phyloP scores from a whole-genome alignment of 768 basidiomycete genomes.

The Hygrocybe punicea region DNA sequence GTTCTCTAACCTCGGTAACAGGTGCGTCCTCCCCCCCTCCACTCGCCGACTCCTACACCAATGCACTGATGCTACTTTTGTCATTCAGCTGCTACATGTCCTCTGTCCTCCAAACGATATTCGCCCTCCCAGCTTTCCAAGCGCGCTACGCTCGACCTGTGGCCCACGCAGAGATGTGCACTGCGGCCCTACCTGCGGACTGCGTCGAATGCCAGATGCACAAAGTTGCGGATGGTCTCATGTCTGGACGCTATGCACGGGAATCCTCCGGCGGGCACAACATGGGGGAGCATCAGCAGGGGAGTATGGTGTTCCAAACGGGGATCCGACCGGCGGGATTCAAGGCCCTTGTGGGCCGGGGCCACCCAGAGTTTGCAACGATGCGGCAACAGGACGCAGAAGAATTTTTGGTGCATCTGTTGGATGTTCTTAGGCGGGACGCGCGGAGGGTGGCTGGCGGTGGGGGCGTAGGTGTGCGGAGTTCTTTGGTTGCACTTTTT shows the following conservation, averaged over 20 bases:
- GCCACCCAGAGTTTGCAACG: constrained; percentile 90
- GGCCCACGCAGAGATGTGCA: constrained; percentile 45
- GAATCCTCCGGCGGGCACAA: constrained; percentile 19
- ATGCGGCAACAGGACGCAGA: constrained; percentile 98
- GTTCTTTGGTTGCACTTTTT: neutral
- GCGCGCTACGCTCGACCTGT: constrained; percentile 66
- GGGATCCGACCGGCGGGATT: constrained; percentile 81
- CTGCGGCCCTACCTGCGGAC: constrained; percentile 65
- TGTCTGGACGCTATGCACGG: constrained; percentile 88
- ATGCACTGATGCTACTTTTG: neutral
- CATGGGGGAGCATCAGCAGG: constrained; percentile 21
- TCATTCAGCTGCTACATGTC: constrained; percentile 89
- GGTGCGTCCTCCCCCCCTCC: constrained; percentile 26
- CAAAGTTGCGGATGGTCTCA: constrained; percentile 87
- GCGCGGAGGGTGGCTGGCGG: constrained; percentile 47
- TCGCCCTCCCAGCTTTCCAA: constrained; percentile 76
- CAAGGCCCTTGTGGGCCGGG: constrained; percentile 87
- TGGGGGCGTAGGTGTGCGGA: neutral
- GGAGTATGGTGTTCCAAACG: constrained; percentile 67
- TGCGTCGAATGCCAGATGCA: constrained; percentile 95
- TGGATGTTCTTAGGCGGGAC: constrained; percentile 69
- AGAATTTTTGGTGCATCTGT: constrained; percentile 84
- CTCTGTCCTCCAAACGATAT: constrained; percentile 82
- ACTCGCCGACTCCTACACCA: neutral
- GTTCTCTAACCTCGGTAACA: constrained; percentile 89